Conservation (phyloP, 2,329 filamentous ascomycete genomes). For the Microdochium trichocladiopsis region DNA sequence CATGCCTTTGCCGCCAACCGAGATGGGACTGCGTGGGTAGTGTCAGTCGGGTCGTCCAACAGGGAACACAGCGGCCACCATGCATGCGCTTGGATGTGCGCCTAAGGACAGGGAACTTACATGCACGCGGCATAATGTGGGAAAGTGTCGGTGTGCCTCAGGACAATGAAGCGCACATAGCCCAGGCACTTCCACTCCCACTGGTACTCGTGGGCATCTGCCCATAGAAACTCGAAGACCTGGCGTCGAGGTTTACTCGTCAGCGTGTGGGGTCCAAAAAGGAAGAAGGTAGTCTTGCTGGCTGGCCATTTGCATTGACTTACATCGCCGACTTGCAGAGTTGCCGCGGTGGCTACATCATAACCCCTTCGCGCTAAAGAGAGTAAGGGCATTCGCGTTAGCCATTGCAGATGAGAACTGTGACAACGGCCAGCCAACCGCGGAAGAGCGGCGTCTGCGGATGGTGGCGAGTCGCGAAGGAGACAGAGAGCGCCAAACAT, state of each 20-base stretch:
- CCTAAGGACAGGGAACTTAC: constrained; percentile 18
- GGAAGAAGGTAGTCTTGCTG: not conserved
- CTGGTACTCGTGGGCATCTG: constrained; percentile 24
- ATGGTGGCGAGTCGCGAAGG: constrained; percentile 1
- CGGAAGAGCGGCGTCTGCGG: no score
- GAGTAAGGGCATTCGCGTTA: not conserved
- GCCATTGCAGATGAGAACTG: no score
- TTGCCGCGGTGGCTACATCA: constrained; percentile 23
- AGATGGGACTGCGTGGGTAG: constrained; percentile 18
- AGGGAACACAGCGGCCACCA: no score
- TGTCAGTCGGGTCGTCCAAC: not conserved
- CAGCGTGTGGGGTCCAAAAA: constrained; percentile 1
- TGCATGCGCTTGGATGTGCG: no score
- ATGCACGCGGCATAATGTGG: constrained; percentile 27
- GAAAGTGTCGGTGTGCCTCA: constrained; percentile 26
- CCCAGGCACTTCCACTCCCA: constrained; percentile 31
- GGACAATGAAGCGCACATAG: constrained; percentile 27
- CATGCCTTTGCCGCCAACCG: constrained; percentile 17
- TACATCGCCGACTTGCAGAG: constrained; percentile 26
- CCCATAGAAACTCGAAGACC: constrained; percentile 31
- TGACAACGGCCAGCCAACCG: no score
- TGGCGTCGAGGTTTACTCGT: constrained; percentile 7
- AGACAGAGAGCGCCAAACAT: constrained; percentile 8
- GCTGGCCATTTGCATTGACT: constrained; percentile 7
- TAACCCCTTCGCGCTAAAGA: constrained; percentile 24